Base-by-base conservation (phyloP, 257 asterid species). In the Nicotiana attenuata region DNA sequence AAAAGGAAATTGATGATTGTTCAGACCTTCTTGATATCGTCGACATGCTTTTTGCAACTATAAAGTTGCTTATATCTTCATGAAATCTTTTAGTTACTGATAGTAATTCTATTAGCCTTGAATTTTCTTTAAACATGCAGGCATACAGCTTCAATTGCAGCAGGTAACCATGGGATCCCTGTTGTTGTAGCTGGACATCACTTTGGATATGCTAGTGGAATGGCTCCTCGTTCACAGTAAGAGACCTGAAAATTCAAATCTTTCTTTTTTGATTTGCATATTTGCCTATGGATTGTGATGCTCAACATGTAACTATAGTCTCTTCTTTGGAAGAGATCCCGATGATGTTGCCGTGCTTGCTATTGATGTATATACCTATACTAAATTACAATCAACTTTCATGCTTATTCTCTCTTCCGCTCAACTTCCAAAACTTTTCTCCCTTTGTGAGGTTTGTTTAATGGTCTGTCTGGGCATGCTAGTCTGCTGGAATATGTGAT, bases 221-320 rank as follows among this genome's bases (percentile, higher is more conserved):
- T 96, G 98, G 98, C 99, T 88, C 99, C 99, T 82, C 98, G 95
- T 85, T 76, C 99, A 50, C 99, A 96, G 99, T 96, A 93, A 90
- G 98, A 31, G 78, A 17, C 59, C 84, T 47, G 26, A 60, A 67
- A 59, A 60, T 52, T 79, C 53, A 63, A 77, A 50, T 75, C 57
- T 55, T 29, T 20, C 61, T 20, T 24, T 57, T 20, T 82, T 35
- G 7, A 66, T 35, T 59, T 26, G 19, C 15, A 57, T 29, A 24
- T 47, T 41, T 41, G 28, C 22, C 17, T 75, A 26, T 75, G 15
- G 47, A 53, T 29, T 82, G 3, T 50, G 45, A 15, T 8, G 26
- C 64, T 75, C 5, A 75, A 16, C 47, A 16, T 26, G 64, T 75
- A 50, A 55, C 19, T 75, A 26, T 26, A 26, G 80, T 24, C 64